phyloP scores from a whole-genome alignment of 1,284 basidiomycete genomes.

The Schizopora paradoxa region DNA sequence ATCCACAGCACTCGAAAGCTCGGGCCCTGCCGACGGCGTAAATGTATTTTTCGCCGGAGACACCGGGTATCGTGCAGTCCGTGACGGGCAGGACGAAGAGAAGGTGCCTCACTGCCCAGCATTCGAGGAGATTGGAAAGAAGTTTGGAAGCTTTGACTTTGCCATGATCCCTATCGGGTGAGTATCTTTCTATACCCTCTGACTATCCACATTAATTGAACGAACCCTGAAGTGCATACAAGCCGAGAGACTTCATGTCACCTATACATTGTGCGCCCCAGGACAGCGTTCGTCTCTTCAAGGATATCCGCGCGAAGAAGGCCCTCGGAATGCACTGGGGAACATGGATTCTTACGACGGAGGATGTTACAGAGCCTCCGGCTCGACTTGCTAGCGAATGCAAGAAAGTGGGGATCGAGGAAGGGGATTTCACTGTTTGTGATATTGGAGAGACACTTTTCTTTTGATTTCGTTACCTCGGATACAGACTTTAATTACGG shows the following conservation, averaged over 20 bases:
- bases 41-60: slow-evolving; percentile 68
- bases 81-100: slow-evolving; percentile 44
- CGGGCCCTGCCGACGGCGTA: slow-evolving; percentile 19
- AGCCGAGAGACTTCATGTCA: slow-evolving; percentile 52
- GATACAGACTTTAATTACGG: too few species aligned
- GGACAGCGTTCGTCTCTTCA: slow-evolving; percentile 61
- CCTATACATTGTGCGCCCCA: slow-evolving; percentile 55
- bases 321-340: slow-evolving; percentile 73
- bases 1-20: slow-evolving; percentile 13
- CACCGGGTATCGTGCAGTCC: slow-evolving; percentile 53
- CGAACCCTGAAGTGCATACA: slow-evolving; percentile 47
- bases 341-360: slow-evolving; percentile 48
- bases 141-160: slow-evolving; percentile 54
- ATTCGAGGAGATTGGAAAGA: slow-evolving; percentile 61
- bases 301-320: slow-evolving; percentile 51
- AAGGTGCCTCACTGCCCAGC: slow-evolving; percentile 57
- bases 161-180: slow-evolving; percentile 65
- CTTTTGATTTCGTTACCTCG: slow-evolving; percentile 19
- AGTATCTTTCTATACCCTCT: slow-evolving; percentile 18
- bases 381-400: slow-evolving; percentile 45
- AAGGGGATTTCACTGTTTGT: slow-evolving; percentile 47
- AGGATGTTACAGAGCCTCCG: slow-evolving; percentile 57
- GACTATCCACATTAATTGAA: slow-evolving; percentile 18
- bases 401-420: slow-evolving; percentile 41
- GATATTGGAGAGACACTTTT: slow-evolving; percentile 50